Base-by-base conservation (phyloP, 306 rosid genomes). In the Urtica urens region DNA sequence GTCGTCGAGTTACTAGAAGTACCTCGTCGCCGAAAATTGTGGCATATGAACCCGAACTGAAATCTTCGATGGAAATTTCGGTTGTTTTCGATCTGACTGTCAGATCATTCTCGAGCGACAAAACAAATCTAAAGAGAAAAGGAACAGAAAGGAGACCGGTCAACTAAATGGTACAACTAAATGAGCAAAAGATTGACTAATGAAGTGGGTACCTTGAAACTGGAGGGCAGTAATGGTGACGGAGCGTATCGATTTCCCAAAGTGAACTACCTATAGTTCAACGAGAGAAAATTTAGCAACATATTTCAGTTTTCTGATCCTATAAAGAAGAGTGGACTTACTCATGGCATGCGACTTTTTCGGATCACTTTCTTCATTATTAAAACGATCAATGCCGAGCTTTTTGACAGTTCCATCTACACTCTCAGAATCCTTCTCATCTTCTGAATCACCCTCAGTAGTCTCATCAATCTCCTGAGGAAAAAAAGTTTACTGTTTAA, bases 21-120 rank as follows among this genome's bases (percentile, higher is more conserved):
- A 81, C 99, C 95, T 90, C 94, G 6, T 85, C 85, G 51, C 93
- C 94, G 57, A 90, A 71, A 58, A 90, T 70, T 55, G 99, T 90
- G 2, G 87, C 79, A 41, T 90, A 90, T 24, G 99, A 90, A 60
- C 85, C 93, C 9, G 79, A 66, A 59, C 80, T 72, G 64, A 75
- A 85, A 75, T 90, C 95, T 40, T 60, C 73, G 19, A 85, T 66
- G n/a, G 78, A 70, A 22, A 85, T 68, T 60, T 85, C 95, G 30
- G 66, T 75, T 51, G 99, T 85, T 65, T 77, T 82, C 51, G 81
- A 72, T 71, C 96, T 77, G 60, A 77, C 78, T 20, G 99, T 90
- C 81, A 85, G 78, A 79, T 90, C 96, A 65, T 68, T 82, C 73
- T 68, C 93, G 45, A 85, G 94, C 17, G 99, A 85, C 79, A 77